These are phyloP conservation scores for Ceratocystis harringtonii DNA, from an alignment of 2,329 filamentous ascomycete genomes.

Conservation along the genomic window DNA sequence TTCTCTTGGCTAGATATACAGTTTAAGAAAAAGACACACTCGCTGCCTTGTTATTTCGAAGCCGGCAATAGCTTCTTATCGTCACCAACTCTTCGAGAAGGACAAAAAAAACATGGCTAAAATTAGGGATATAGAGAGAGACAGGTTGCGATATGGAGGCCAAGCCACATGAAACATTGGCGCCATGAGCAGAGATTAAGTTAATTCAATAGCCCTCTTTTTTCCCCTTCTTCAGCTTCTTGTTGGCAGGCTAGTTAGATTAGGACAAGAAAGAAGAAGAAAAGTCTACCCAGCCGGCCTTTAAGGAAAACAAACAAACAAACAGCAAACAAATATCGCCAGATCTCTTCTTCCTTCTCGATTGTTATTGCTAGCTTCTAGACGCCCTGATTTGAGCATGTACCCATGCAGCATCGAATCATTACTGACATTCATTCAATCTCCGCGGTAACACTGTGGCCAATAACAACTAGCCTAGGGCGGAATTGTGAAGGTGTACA, in stretches of 20 bases:
- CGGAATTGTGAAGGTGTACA: not conserved
- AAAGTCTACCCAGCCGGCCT: not conserved
- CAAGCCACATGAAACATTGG: conserved; percentile 15
- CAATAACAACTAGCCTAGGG: not conserved
- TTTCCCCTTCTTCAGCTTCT: not conserved
- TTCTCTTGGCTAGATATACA: not conserved
- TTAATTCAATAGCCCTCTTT: not conserved
- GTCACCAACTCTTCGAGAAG: not conserved
- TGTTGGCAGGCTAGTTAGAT: not conserved
- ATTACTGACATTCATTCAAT: not conserved
- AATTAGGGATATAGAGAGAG: not conserved
- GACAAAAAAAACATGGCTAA: not conserved
- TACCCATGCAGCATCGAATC: not conserved
- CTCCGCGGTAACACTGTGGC: not conserved
- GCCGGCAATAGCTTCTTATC: not conserved
- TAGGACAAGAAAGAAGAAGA: not conserved
- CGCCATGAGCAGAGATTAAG: conserved; percentile 2
- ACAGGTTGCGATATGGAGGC: conserved; percentile 3
- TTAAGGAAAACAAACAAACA: not conserved
- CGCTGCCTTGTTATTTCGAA: not conserved
- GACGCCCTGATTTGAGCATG: not conserved
- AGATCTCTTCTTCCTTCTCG: too few species aligned
- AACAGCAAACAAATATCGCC: conserved; percentile 3
- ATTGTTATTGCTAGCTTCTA: not conserved
- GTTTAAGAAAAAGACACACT: not conserved